Evolutionary conservation across 768 basidiomycete genomes (phyloP).

Genomic region (Dioszegia aurantiaca): DNA sequence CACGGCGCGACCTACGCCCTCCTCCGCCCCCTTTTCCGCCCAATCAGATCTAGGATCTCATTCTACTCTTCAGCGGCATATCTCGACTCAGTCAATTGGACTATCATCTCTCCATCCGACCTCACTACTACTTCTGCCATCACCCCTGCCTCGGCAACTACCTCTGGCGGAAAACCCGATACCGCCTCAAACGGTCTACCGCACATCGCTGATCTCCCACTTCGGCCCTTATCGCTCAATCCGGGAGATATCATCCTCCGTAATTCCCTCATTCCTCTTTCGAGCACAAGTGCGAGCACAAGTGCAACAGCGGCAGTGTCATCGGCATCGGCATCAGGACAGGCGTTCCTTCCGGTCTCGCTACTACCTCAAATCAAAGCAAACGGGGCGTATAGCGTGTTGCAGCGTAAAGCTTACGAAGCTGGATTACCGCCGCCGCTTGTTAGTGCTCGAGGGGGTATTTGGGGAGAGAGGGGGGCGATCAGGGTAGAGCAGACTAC

Average conservation of each 20-base stretch:
- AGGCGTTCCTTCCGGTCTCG: constrained; percentile 10
- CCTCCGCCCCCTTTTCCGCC: constrained; percentile 36
- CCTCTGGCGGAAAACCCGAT: background rate
- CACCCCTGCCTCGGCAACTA: background rate
- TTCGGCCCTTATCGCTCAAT: constrained; percentile 13
- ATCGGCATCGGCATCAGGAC: background rate
- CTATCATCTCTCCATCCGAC: constrained; percentile 15
- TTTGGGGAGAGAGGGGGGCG: constrained; percentile 7
- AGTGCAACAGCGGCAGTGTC: background rate
- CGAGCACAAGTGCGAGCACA: too few species aligned
- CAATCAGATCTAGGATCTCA: constrained; percentile 28
- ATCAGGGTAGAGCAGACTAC: constrained; percentile 22
- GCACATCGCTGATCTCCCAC: constrained; percentile 20
- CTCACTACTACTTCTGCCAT: background rate
- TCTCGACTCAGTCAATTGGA: constrained; percentile 38
- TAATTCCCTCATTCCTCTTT: constrained; percentile 22
- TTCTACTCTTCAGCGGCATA: constrained; percentile 35
- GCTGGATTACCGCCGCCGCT: constrained; percentile 31
- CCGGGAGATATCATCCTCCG: constrained; percentile 42
- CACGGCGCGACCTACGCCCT: constrained; percentile 34
- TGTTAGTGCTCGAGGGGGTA: constrained; percentile 9
- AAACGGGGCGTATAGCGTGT: constrained; percentile 6
- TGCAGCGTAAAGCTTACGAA: constrained; percentile 32
- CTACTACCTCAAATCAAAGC: constrained; percentile 6
- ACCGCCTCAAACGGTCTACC: constrained; percentile 12